phyloP scores from a whole-genome alignment of 805 yeast species.

The Monosporozyma yasuniensis region DNA sequence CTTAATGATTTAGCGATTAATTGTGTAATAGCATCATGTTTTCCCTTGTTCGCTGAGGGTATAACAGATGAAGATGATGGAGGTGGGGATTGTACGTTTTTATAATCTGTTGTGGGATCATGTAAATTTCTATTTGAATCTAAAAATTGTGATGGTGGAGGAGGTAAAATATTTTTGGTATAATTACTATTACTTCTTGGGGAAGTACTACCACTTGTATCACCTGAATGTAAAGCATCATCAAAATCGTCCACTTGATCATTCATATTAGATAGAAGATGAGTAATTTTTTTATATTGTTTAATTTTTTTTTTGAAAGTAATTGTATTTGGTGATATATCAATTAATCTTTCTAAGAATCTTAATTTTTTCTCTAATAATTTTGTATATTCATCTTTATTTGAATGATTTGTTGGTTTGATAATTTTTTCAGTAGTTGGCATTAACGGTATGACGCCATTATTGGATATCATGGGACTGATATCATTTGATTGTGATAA shows the following conservation, averaged over 20 bases:
- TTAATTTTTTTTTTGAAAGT: constrained; percentile 26
- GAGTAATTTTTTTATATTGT: constrained; percentile 34
- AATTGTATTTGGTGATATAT: constrained; percentile 18
- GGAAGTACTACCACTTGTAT: neutral
- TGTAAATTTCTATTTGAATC: neutral
- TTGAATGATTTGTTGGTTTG: neutral
- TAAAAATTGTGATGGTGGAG: neutral
- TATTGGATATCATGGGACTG: neutral
- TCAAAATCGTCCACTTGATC: constrained; percentile 3
- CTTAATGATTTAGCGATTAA: constrained; percentile 25
- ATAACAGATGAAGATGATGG: neutral
- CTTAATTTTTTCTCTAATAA: constrained; percentile 48
- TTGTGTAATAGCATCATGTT: neutral
- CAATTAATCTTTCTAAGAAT: constrained; percentile 40
- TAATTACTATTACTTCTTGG: neutral
- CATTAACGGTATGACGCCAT: neutral
- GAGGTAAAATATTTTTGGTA: neutral
- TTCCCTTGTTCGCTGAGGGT: neutral
- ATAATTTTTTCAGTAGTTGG: neutral
- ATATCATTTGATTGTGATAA: neutral
- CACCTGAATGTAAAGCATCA: neutral
- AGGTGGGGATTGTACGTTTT: neutral
- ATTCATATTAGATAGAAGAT: constrained; percentile 20
- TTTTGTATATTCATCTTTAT: constrained; percentile 49
- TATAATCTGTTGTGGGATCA: neutral